These are phyloP conservation scores for Lophiotrema nucula DNA, from an alignment of 495 filamentous ascomycete genomes.

Conservation along the genomic window DNA sequence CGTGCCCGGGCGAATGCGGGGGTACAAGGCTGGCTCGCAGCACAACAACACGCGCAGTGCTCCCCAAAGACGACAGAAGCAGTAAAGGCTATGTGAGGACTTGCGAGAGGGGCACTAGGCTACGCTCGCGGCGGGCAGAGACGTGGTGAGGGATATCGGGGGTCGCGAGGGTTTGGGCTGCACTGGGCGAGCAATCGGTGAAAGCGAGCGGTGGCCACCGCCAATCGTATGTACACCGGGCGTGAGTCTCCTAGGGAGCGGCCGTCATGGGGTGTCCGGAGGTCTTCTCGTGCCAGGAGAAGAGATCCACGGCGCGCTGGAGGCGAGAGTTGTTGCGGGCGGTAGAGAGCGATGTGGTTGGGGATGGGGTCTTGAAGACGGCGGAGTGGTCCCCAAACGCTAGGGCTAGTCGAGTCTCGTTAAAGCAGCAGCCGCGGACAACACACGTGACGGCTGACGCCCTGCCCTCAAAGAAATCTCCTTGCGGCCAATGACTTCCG, in stretches of 20 bases:
- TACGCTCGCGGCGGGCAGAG: neutral
- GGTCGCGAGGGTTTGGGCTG: slow-evolving; percentile 5
- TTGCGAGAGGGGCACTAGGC: neutral
- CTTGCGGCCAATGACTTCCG: slow-evolving; percentile 7
- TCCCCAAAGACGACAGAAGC: slow-evolving; percentile 5
- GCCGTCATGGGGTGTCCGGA: slow-evolving; percentile 15
- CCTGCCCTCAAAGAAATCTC: neutral
- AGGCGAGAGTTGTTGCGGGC: neutral
- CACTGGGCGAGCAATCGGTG: slow-evolving; percentile 12
- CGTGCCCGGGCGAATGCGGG: slow-evolving; percentile 24
- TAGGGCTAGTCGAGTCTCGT: neutral
- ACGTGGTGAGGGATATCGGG: too few species aligned
- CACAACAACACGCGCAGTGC: slow-evolving; percentile 6
- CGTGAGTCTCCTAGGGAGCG: neutral
- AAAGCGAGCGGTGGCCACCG: slow-evolving; percentile 21
- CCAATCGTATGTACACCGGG: neutral
- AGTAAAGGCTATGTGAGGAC: neutral
- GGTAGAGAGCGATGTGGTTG: neutral
- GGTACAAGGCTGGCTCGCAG: slow-evolving; percentile 13
- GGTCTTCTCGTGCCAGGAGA: neutral
- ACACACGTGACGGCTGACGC: neutral
- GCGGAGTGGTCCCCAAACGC: neutral
- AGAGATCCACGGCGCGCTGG: neutral
- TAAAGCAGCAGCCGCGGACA: slow-evolving; percentile 1
- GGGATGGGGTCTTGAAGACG: neutral